Evolutionary conservation across 1,284 basidiomycete species (phyloP), one percentile per base, ranked within the genome.

Genomic region (Ganoderma lucidum): DNA sequence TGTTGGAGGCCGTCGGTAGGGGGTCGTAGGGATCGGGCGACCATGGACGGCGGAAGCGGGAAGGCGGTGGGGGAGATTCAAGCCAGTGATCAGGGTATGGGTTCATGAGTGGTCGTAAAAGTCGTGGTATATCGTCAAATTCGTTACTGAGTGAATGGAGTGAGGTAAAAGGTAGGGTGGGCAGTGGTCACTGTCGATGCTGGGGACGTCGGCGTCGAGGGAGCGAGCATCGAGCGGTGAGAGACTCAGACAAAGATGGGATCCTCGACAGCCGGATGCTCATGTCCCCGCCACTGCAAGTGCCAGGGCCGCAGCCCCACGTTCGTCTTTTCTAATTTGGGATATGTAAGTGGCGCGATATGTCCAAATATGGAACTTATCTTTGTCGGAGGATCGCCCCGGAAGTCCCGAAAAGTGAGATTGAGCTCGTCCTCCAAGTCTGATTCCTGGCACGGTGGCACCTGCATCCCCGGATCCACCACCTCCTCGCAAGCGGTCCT

Each of bases 11-110:
- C 48, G 86, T 81, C 59, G 87, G 86, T 65, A 82, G 81, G 41
- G 84, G 82, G 64, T 89, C 85, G 75, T 86, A 86, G 53, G 87
- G 86, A 76, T 89, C 86, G 71, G 89, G 89, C 65, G 89, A 90
- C 89, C 89, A 90, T 68, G 89, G 89, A 35, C 88, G 77, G 61
- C 79, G 81, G 70, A 82, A 80, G 58, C 85, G 85, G 39, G 88
- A 87, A 66, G 78, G 76, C 6, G 86, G 87, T n/a, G 86, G 86
- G 61, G 85, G 87, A 64, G 84, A 81, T 74, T 88, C 86, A 71
- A 88, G 85, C 72, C 79, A 78, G 68, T 83, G 79, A 69, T 80
- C 73, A 65, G 81, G 74, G 74, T 80, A 80, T 76, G 80, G 78
- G 41, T 48, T 71, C 65, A 71, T 75, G 75, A 75, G 77, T 79